phyloP scores from a whole-genome alignment of 2,329 filamentous ascomycete genomes.

The Pseudogymnoascus sp. region DNA sequence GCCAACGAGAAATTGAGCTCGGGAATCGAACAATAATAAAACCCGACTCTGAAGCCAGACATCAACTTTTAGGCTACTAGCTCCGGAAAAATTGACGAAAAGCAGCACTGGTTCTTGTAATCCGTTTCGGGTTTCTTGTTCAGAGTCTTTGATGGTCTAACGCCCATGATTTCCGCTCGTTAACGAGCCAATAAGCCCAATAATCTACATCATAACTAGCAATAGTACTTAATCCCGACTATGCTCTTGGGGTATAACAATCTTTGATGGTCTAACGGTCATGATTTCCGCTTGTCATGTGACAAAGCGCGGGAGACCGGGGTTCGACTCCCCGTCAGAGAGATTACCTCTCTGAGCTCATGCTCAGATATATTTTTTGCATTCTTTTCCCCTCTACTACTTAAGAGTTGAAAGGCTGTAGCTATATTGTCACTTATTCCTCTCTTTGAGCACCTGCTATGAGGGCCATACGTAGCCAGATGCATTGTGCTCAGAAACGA shows the following conservation, averaged over 20 bases:
- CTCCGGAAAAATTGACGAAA: not conserved
- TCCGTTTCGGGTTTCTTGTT: not conserved
- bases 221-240: too few relatives aligned
- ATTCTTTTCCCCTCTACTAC: not conserved
- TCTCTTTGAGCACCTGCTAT: not conserved
- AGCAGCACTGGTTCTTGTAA: not conserved
- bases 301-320: conserved; percentile 16
- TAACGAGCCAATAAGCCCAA: too few relatives aligned
- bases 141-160: too few relatives aligned
- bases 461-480: not conserved
- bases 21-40: not conserved
- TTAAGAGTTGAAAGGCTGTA: not conserved
- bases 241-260: not conserved
- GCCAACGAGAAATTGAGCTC: not conserved
- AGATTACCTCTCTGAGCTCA: conserved; percentile 11
- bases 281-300: conserved; percentile 24
- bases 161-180: too few relatives aligned
- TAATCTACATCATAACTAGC: too few relatives aligned
- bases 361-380: conserved; percentile 4
- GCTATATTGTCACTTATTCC: not conserved
- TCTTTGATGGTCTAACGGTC: conserved; percentile 23
- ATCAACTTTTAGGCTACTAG: not conserved
- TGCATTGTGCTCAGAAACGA: not conserved
- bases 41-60: not conserved
- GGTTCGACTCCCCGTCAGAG: conserved; percentile 16